Base-by-base conservation (phyloP, 2,329 filamentous ascomycete species). In the Fusarium buharicum region DNA sequence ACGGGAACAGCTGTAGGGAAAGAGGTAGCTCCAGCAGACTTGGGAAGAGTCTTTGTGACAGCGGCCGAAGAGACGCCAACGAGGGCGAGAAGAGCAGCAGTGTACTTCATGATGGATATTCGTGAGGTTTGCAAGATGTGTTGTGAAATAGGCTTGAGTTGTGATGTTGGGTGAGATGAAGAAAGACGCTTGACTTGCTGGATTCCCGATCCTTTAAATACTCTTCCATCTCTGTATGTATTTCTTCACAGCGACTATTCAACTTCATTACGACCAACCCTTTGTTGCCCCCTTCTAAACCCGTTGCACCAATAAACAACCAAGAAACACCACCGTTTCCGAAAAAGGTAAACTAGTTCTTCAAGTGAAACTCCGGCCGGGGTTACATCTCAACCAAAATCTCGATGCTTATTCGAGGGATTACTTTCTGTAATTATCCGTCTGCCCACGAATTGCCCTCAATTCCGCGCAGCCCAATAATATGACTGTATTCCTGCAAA, bases 11-110 rank as follows among this genome's bases (percentile, higher is more conserved):
- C 63, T 22, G 63, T 66, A 20, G 63, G 59, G 31, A 50, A 66
- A 10, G 63, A 61, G 16, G 63, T 61, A 13, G 34, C 33, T 16
- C 63, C 63, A 3, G 63, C 54, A 37, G 59, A 64, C 39, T 64
- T 60, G 18, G 63, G 63, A n/a, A 66, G 59, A 46, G 63, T 66
- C 46, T 51, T 66, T 20, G 63, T 66, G 33, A 64, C 63, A 39
- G 63, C 63, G 20, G 62, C 62, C 2, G 62, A 66, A 8, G 54
- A 55, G 11, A 65, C 46, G 47, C 62, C 54, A 46, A 50, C 54
- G n/a, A 66, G 54, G 50, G 62, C 62, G 40, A 66, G 41, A 40
- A 66, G 40, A 36, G 53, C 41, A 10, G 58, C 36, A n/a, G 47
- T 50, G 50, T 59, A 66, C 62, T 66, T 66, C 62, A 66, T 66